phyloP scores from a whole-genome alignment of 108 stramenopile genomes.

The Poteriospumella lacustris region DNA sequence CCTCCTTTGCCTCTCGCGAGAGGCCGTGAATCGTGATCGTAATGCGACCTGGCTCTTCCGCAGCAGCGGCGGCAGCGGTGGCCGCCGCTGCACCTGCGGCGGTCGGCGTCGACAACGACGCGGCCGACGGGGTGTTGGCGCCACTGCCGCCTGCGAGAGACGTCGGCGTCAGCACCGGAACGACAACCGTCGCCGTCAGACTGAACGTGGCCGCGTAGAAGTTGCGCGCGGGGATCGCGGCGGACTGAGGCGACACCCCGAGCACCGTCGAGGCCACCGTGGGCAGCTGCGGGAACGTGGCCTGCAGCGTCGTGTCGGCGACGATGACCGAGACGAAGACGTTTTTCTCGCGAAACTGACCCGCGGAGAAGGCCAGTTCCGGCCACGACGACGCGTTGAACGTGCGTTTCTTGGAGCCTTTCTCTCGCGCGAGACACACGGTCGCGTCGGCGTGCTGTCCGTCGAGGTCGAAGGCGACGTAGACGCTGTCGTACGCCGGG shows the following conservation, averaged over 20 bases:
- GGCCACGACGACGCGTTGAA: neutral
- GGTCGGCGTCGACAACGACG: neutral
- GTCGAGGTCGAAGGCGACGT: neutral
- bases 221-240: neutral
- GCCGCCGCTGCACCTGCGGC: neutral
- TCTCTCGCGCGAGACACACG: neutral
- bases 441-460: neutral
- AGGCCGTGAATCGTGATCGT: neutral
- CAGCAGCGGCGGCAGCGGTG: neutral
- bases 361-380: neutral
- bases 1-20: neutral
- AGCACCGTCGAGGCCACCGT: too few relatives aligned
- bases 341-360: slow-evolving; percentile 14
- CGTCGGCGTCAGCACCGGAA: neutral
- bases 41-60: neutral
- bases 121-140: neutral
- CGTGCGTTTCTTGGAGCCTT: neutral
- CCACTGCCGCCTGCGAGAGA: neutral
- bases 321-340: neutral
- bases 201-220: neutral
- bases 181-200: neutral
- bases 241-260: neutral
- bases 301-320: neutral
- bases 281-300: neutral
- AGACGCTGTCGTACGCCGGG: neutral